Base-by-base conservation (phyloP, 148 eudicot genomes). In the Vaccinium vitisidaea region DNA sequence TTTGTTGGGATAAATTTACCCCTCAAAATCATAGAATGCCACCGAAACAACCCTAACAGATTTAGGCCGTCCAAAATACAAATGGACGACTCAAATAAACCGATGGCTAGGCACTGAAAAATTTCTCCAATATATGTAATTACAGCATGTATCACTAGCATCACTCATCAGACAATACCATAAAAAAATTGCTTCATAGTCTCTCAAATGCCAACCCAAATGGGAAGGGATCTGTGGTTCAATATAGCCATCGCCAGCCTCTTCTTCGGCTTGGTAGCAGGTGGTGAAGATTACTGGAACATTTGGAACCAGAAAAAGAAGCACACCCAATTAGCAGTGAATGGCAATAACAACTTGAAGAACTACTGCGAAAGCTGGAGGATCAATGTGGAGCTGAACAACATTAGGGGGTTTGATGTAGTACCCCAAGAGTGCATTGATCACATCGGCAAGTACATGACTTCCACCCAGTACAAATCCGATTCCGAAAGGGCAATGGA, bases 361-460 rank as follows among this genome's bases (percentile, higher is more conserved):
- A 89, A 82, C 25, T 91, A 88, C 81, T 91, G 93, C 32, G 90
- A 88, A 84, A 90, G 91, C 61, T 91, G 93, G 93, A 91, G 91
- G 86, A 85, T 91, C 19, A 91, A 91, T 80, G 93, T 91, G 9
- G 91, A 91, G 86, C 84, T 91, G 27, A 86, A 91, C 89, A 91
- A 91, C 88, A 84, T 89, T 3, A 80, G 82, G 18, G 93, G 77
- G 0, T 91, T 89, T 23, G 90, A 89, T 11, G 90, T 86, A 55
- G 93, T 91, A 63, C 93, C 91, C 0, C 78, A 87, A 56, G 93
- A 91, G 73, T 91, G 93, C 82, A 71, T 81, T 36, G 74, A 27
- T 1, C 88, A 70, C 85, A 86, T 91, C 1, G 91, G 87, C 6
- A 88, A 89, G 55, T 89, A 91, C 84, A 89, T 91, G 92, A 86